A percentile compares a stretch with the other conserved stretches of the same genome.
These are phyloP conservation scores for Pythium rhizo-oryzae DNA, from an alignment of 352 stramenopile genomes.

Conservation along the genomic window DNA sequence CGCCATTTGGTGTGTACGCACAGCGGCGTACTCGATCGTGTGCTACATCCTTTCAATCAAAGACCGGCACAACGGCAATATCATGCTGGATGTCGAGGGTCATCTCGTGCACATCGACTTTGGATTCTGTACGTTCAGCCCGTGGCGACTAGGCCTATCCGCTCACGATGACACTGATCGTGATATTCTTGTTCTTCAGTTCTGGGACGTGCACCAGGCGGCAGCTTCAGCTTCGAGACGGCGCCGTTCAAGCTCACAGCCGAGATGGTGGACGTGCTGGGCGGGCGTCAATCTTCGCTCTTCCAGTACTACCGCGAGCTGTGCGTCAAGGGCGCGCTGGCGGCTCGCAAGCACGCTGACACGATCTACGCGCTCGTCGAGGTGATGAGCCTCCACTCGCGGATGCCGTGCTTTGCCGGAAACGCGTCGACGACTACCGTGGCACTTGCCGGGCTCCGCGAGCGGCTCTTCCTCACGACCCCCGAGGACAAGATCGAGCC, in stretches of 20 bases:
- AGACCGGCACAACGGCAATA: constrained; percentile 99
- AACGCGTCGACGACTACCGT: constrained; percentile 30
- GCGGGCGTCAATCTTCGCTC: constrained; percentile 87
- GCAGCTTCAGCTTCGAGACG: constrained; percentile 96
- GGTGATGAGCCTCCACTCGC: constrained; percentile 92
- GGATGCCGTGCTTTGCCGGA: constrained; percentile 67
- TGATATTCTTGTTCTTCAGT: constrained; percentile 35
- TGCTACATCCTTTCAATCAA: constrained; percentile 98
- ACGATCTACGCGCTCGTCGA: constrained; percentile 95
- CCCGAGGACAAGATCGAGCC: constrained; percentile 57
- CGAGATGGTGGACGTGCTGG: constrained; percentile 96
- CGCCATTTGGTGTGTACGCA: constrained; percentile 37
- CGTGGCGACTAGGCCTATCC: not conserved
- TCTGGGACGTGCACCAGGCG: constrained; percentile 75
- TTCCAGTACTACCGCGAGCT: constrained; percentile 95
- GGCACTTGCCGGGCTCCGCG: constrained; percentile 49
- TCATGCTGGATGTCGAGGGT: constrained; percentile 97
- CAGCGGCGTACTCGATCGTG: constrained; percentile 97
- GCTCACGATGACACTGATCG: not conserved
- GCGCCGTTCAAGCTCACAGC: constrained; percentile 97
- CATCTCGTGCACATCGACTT: constrained; percentile 99
- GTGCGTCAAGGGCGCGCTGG: constrained; percentile 94
- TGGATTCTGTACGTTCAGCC: constrained; percentile 90
- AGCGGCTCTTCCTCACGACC: constrained; percentile 74
- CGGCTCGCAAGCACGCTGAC: constrained; percentile 90